Percentiles rank a stretch among this genome's conserved stretches.
phyloP scores from a whole-genome alignment of 2,329 filamentous ascomycete genomes.

The Neofusicoccum sp. region DNA sequence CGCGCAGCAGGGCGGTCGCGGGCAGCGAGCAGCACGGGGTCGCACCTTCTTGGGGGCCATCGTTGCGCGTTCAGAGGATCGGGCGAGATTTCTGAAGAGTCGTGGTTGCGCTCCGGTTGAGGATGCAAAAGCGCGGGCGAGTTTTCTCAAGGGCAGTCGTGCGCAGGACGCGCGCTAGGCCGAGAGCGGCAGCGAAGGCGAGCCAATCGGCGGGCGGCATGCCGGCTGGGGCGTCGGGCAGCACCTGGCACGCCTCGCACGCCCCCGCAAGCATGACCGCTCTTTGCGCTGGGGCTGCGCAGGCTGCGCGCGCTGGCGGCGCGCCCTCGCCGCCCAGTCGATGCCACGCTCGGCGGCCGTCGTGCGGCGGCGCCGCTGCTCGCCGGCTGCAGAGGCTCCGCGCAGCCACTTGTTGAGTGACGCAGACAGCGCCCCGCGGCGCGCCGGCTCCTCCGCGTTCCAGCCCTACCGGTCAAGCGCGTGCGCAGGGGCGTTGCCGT shows the following conservation, averaged over 20 bases:
- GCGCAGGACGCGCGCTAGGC: background rate
- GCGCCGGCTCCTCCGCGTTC: conserved; percentile 15
- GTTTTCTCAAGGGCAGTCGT: conserved; percentile 22
- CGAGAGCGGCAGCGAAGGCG: background rate
- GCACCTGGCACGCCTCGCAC: conserved; percentile 13
- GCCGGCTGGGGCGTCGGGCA: background rate
- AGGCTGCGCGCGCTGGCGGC: background rate
- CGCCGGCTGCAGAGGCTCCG: background rate
- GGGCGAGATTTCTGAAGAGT: conserved; percentile 30
- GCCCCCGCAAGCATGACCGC: conserved; percentile 17
- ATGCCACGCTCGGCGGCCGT: background rate
- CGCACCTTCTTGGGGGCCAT: conserved; percentile 67
- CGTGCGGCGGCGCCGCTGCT: conserved; percentile 1
- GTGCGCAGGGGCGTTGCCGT: conserved; percentile 14
- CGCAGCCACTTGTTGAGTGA: conserved; percentile 5
- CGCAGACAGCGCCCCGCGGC: background rate
- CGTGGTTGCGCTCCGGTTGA: conserved; percentile 40
- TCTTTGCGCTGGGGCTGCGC: conserved; percentile 9
- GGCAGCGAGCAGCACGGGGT: background rate
- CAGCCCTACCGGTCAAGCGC: conserved; percentile 19
- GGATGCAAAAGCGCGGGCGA: background rate
- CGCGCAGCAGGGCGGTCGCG: background rate
- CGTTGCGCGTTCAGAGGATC: conserved; percentile 46
- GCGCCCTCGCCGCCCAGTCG: conserved; percentile 3
- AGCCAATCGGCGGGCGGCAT: conserved; percentile 12